Base-by-base conservation (phyloP, 2,329 filamentous ascomycete genomes). In the Cladophialophora chaetospira region DNA sequence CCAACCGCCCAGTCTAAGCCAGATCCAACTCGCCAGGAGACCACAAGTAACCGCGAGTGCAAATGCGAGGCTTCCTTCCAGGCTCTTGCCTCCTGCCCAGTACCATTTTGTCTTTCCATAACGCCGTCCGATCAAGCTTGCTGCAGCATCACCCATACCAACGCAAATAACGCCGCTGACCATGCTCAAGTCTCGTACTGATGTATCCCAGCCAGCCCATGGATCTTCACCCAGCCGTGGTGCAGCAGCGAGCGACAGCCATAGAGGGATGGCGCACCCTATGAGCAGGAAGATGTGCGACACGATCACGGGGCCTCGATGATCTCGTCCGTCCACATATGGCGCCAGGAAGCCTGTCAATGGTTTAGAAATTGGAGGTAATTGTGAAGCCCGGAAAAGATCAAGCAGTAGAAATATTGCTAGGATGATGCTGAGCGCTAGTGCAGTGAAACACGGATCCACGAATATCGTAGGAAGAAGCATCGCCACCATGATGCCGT, bases 401-500 rank as follows among this genome's bases (percentile, higher is more conserved):
- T 99, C 94, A 10, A 97, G 82, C 3, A 97, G 79, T 11, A 97
- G 78, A 69, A 99, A 99, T 50, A 95, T 79, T 3, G 88, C 86
- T 31, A 99, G 81, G 23, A 91, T 84, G 28, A 97, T 76, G 0
- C 82, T 80, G n/a, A 97, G 79, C 0, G 91, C 90, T 10, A 99
- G 78, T 1, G 88, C 84, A 47, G 87, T 86, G 71, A 90, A 97
- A 36, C 87, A 80, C 0, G 94, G 93, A 71, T 99, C 94, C 62
- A 97, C 76, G 69, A 86, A 97, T 2, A 88, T 89, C 1, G 89
- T 85, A 0, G 94, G 92, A 1, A 97, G 80, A 54, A 99, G 87
- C 90, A 99, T 97, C 54, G 86, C 85, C 5, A 97, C 93, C 88
- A 97, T 97, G 82, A 93, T 96, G 65, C 95, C 95, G 72, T 99